Base-by-base conservation (phyloP, 2,329 filamentous ascomycete species). In the Arthrobotrys conoides region DNA sequence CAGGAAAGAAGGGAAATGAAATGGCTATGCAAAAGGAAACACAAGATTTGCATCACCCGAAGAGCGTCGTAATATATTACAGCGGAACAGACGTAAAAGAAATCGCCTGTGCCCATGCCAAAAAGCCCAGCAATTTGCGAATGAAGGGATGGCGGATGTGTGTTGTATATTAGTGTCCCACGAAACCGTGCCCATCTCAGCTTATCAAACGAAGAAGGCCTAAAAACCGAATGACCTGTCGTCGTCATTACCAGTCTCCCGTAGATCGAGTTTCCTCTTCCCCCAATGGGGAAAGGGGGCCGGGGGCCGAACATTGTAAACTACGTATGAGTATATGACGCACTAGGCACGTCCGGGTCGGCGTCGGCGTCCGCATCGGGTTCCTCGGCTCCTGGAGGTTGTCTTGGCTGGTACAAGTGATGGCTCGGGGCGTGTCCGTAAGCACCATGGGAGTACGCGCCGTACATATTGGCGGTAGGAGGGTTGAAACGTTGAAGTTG, bases 291-390 rank as follows among this genome's bases (percentile, higher is more conserved):
- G 18, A 30, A 33, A 49, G 44, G 16, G 5, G 18, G 18, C 22
- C n/a, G 16, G 38, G n/a, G 24, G 16, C 41, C 41, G 3, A 27
- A 65, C 53, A 12, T 10, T 12, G 20, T 49, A 10, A 18, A n/a
- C 41, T 72, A 78, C 36, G 68, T 78, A 46, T 81, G 81, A 33
- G 76, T 80, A 49, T 82, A 82, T 20, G 80, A 80, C 27, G 80
- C 81, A 27, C 73, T 80, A 65, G 81, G 78, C 65, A 82, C 80
- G 79, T 82, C 81, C 36, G 81, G 79, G 30, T 82, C 81, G 10
- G 80, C 79, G 46, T 82, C 81, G n/a, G 81, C 79, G 41, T 82
- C 81, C n/a, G 80, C 81, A 66, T 82, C 81, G 9, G 80, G 80
- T 48, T 82, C 81, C 12, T 76, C 80, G 46, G 81, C 77, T 20